Conservation (phyloP, 495 filamentous ascomycete species). For the Cladorrhinum samala region DNA sequence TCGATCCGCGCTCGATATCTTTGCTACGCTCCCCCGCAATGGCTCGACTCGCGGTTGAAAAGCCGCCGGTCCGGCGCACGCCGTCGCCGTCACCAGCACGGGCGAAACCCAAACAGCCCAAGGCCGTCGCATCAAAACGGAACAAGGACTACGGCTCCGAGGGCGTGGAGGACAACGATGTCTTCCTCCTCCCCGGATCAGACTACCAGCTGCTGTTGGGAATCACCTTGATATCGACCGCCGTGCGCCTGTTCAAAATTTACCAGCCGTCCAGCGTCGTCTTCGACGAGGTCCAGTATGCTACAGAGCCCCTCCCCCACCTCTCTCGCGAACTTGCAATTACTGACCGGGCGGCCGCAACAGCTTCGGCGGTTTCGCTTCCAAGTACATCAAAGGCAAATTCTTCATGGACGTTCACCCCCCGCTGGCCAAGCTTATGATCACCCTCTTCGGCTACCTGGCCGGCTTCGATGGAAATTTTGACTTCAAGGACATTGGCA, state of each 20-base stretch:
- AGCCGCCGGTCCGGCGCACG: constrained; percentile 31
- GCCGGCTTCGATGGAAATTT: constrained; percentile 94
- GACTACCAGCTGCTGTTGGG: constrained; percentile 72
- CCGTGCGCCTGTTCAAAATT: constrained; percentile 88
- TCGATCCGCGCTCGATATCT: constrained; percentile 10
- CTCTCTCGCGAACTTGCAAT: neutral
- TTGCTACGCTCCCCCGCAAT: constrained; percentile 24
- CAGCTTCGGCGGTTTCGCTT: constrained; percentile 95
- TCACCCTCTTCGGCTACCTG: constrained; percentile 90
- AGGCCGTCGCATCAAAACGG: constrained; percentile 24
- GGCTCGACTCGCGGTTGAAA: constrained; percentile 37
- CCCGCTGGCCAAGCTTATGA: constrained; percentile 91
- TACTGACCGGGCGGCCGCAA: constrained; percentile 19
- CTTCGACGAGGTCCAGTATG: constrained; percentile 97
- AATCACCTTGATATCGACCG: constrained; percentile 67
- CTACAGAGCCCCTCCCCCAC: neutral
- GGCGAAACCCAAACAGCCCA: constrained; percentile 17
- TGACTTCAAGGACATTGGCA: constrained; percentile 99
- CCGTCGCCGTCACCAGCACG: constrained; percentile 8
- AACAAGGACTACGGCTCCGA: constrained; percentile 57
- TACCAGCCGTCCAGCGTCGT: constrained; percentile 95
- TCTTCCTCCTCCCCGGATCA: constrained; percentile 65
- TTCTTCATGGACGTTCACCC: constrained; percentile 99
- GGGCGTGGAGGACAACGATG: constrained; percentile 63
- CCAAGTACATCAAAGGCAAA: constrained; percentile 95